phyloP scores from a whole-genome alignment of 1,139 yeast species.

The Hemisphaericaspora lyxosophila region DNA sequence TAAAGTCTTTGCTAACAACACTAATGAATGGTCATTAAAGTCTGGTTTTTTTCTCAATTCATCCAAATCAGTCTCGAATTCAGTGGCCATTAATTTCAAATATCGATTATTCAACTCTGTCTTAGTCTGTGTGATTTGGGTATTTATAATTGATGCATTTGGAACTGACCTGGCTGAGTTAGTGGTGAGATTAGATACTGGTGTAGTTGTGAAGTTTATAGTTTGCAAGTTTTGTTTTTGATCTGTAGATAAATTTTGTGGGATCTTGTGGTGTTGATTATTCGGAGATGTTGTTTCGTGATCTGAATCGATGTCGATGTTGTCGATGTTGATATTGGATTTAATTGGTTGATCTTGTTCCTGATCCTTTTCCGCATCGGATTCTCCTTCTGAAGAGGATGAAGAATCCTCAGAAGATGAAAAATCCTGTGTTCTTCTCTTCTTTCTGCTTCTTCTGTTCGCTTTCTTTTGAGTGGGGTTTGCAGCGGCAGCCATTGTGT shows the following conservation, averaged over 20 bases:
- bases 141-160: slow-evolving; percentile 23
- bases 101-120: slow-evolving; percentile 51
- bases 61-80: slow-evolving; percentile 64
- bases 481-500: no score
- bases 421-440: slow-evolving; percentile 74
- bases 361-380: slow-evolving; percentile 4
- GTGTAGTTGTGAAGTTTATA: slow-evolving; percentile 29
- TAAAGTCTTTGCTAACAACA: slow-evolving; percentile 60
- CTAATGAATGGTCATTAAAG: slow-evolving; percentile 57
- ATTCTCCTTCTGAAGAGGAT: slow-evolving; percentile 27
- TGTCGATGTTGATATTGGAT: slow-evolving; percentile 35
- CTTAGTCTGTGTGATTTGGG: slow-evolving; percentile 28
- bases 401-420: slow-evolving; percentile 50
- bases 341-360: not conserved
- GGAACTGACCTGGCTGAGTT: slow-evolving; percentile 18
- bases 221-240: slow-evolving; percentile 24
- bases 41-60: slow-evolving; percentile 64
- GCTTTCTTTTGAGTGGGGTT: slow-evolving; percentile 6
- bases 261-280: slow-evolving; percentile 10
- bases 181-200: slow-evolving; percentile 19
- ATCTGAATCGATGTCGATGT: slow-evolving; percentile 40
- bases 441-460: slow-evolving; percentile 56
- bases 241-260: slow-evolving; percentile 21
- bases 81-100: slow-evolving; percentile 55
- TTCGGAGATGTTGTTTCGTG: slow-evolving; percentile 24